A percentile compares a stretch with the other conserved stretches of the same genome.
Evolutionary conservation across 306 rosid species (phyloP).

Genomic region (Trifolium dubium): DNA sequence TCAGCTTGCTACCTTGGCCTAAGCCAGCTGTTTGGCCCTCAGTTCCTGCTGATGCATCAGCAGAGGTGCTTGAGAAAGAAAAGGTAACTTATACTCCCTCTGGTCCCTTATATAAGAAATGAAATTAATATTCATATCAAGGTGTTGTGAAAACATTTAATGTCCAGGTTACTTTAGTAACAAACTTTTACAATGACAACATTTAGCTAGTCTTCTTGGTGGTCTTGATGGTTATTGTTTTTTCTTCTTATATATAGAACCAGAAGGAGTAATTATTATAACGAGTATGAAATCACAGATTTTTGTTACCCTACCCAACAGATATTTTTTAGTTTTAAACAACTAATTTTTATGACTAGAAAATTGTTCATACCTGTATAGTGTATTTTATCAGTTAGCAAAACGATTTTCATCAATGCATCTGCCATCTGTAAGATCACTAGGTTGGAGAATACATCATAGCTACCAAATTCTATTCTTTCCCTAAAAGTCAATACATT

Average conservation of each 20-base stretch:
- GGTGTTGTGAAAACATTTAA: too few relatives aligned
- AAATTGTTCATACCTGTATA: background rate
- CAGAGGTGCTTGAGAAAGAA: slow-evolving; percentile 88
- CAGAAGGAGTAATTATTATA: background rate
- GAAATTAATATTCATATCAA: too few relatives aligned
- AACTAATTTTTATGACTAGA: background rate
- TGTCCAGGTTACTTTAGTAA: too few relatives aligned
- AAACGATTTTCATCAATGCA: slow-evolving; percentile 8
- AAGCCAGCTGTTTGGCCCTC: slow-evolving; percentile 93
- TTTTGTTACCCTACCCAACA: slow-evolving; percentile 4
- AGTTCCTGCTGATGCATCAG: slow-evolving; percentile 83
- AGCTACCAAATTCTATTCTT: slow-evolving; percentile 7
- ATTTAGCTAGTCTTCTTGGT: too few relatives aligned
- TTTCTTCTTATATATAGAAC: too few relatives aligned
- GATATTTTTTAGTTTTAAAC: background rate
- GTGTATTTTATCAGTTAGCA: slow-evolving; percentile 8
- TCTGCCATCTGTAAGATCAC: slow-evolving; percentile 24
- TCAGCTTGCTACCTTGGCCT: slow-evolving; percentile 99
- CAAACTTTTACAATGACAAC: too few relatives aligned
- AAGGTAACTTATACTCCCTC: slow-evolving; percentile 56
- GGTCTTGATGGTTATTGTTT: too few relatives aligned
- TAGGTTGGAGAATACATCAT: slow-evolving; percentile 31
- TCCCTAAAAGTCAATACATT: background rate
- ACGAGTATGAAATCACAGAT: slow-evolving; percentile 23
- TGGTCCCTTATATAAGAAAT: too few relatives aligned